Percentiles rank a stretch among this genome's conserved stretches.
phyloP scores from a whole-genome alignment of 148 eudicot genomes.

The Talinum fruticosum region DNA sequence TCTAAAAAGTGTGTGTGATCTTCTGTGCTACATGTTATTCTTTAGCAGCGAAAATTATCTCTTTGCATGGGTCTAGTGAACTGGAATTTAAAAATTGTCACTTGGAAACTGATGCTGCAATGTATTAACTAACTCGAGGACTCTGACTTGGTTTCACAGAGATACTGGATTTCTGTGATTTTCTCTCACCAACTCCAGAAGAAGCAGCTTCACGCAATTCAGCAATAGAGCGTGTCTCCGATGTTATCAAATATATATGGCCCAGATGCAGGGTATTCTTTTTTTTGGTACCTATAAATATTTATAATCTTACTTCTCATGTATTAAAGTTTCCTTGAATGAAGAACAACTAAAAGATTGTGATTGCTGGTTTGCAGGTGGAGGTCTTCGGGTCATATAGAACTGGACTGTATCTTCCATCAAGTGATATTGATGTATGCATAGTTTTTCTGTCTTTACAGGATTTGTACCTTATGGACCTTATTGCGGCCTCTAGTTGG shows the following conservation, averaged over 20 bases:
- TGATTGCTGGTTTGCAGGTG: conserved; percentile 47
- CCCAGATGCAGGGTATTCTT: conserved; percentile 69
- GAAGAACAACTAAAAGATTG: not conserved
- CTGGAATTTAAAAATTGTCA: not conserved
- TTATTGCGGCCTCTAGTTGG: conserved; percentile 9
- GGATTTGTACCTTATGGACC: not conserved
- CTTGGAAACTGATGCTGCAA: not conserved
- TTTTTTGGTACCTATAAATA: not conserved
- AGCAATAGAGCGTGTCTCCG: conserved; percentile 69
- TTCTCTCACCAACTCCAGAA: conserved; percentile 86
- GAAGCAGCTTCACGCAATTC: conserved; percentile 65
- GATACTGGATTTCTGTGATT: conserved; percentile 92
- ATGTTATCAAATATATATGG: conserved; percentile 88
- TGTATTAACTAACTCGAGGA: conserved; percentile 11
- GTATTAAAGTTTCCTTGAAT: not conserved
- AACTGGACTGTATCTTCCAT: conserved; percentile 97
- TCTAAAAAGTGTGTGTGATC: no score
- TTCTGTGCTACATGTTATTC: no score
- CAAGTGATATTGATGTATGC: conserved; percentile 95
- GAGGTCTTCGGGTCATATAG: conserved; percentile 94
- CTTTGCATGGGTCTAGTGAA: not conserved
- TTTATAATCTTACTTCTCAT: not conserved
- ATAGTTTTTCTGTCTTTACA: conserved; percentile 10
- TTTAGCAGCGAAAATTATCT: no score
- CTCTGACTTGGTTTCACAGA: conserved; percentile 40